phyloP scores from a whole-genome alignment of 768 basidiomycete species.

The Cantharellus cinnabarinus region DNA sequence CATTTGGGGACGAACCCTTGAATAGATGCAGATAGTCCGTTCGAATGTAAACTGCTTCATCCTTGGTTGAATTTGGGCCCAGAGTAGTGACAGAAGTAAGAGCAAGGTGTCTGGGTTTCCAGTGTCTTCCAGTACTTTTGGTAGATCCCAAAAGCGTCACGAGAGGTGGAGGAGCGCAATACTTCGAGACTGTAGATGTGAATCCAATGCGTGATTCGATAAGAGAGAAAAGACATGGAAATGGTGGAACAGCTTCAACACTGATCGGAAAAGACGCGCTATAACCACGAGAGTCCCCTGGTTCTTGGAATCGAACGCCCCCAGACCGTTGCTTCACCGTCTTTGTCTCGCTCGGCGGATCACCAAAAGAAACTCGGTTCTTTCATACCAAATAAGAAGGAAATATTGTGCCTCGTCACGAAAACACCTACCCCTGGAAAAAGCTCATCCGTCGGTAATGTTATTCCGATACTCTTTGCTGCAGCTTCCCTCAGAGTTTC shows the following conservation, averaged over 20 bases:
- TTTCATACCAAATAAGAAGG: too few relatives aligned
- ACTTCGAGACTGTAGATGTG: background rate
- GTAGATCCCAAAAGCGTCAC: background rate
- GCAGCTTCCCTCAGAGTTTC: too few relatives aligned
- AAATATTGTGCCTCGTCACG: too few relatives aligned
- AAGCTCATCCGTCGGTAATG: too few relatives aligned
- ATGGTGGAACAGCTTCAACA: background rate
- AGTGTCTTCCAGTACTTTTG: background rate
- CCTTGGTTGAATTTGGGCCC: background rate
- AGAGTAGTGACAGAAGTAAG: background rate
- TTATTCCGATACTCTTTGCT: too few relatives aligned
- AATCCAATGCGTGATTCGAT: background rate
- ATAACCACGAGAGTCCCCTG: too few relatives aligned
- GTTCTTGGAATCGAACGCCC: too few relatives aligned
- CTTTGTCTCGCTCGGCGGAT: too few relatives aligned
- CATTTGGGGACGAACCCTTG: background rate
- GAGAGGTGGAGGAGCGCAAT: background rate
- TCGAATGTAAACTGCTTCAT: background rate
- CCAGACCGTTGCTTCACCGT: too few relatives aligned
- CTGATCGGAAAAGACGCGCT: background rate
- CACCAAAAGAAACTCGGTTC: too few relatives aligned
- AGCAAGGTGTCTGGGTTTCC: background rate
- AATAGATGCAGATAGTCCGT: background rate
- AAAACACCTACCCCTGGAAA: too few relatives aligned
- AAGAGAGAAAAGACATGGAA: background rate